Percentiles rank a stretch among this genome's conserved stretches.
phyloP scores from a whole-genome alignment of 2,329 filamentous ascomycete species.

The Stachybotrys chartarum region DNA sequence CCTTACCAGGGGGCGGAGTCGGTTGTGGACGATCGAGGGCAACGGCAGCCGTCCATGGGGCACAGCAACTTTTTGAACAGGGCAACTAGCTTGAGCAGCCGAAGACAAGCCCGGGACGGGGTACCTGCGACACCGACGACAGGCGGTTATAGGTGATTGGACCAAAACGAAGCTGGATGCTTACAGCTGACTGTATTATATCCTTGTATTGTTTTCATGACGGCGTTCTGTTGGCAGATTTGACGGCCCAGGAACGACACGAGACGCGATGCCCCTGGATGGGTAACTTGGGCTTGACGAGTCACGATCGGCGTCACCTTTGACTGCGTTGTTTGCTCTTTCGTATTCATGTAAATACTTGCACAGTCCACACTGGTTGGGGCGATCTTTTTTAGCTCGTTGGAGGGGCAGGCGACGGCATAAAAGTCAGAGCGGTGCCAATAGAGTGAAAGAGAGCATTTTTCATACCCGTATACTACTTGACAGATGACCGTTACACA shows the following conservation, averaged over 20 bases:
- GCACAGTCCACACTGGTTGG: not conserved
- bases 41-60: conserved; percentile 36
- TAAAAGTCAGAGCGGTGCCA: too few relatives aligned
- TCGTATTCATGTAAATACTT: not conserved
- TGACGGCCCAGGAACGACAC: not conserved
- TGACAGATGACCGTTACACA: too few relatives aligned
- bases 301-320: not conserved
- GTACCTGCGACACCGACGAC: conserved; percentile 30
- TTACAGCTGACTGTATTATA: not conserved
- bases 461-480: not conserved
- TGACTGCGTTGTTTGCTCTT: not conserved
- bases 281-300: not conserved
- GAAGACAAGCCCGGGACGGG: conserved; percentile 35
- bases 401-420: too few relatives aligned
- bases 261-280: not conserved
- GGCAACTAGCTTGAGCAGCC: conserved; percentile 36
- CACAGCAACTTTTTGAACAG: conserved; percentile 34
- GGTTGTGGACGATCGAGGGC: conserved; percentile 15
- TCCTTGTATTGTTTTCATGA: not conserved
- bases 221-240: not conserved
- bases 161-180: not conserved
- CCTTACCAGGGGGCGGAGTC: conserved; percentile 16
- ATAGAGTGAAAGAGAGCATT: not conserved
- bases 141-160: conserved; percentile 36
- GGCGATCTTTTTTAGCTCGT: not conserved